phyloP scores from a whole-genome alignment of 2,329 filamentous ascomycete species.

The Colletotrichum lini region DNA sequence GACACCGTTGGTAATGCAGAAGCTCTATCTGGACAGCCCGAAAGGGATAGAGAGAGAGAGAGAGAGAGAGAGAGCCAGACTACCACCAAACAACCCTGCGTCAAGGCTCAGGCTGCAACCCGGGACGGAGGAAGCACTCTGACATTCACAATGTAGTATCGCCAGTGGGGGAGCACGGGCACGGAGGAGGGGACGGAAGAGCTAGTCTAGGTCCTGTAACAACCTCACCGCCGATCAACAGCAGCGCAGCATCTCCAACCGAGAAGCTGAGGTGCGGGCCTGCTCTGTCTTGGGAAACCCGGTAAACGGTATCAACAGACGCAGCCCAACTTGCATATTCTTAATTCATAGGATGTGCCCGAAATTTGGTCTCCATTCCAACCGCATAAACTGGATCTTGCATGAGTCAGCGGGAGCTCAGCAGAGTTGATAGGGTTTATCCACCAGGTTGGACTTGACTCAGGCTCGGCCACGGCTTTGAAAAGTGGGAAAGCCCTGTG shows the following conservation, averaged over 20 bases:
- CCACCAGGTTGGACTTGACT: no score
- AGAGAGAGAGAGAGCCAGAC: background rate
- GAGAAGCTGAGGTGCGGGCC: slow-evolving; percentile 1
- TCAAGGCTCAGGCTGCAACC: background rate
- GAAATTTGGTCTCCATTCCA: no score
- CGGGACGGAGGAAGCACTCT: background rate
- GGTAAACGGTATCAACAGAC: background rate
- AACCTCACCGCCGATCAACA: slow-evolving; percentile 7
- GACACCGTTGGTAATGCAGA: background rate
- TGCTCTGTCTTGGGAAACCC: background rate
- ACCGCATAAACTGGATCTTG: no score
- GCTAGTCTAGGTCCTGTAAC: slow-evolving; percentile 12
- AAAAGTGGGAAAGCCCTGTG: no score
- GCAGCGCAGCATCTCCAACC: slow-evolving; percentile 2
- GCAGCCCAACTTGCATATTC: no score
- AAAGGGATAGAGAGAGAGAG: no score
- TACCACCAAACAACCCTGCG: background rate
- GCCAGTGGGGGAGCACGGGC: background rate
- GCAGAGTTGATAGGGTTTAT: no score
- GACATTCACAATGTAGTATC: background rate
- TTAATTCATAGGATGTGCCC: no score
- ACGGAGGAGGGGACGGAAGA: background rate
- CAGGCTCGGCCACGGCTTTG: no score
- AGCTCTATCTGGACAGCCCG: background rate
- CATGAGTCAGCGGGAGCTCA: no score